Conservation (phyloP, 78 protist species). For the Dictyostelium discoideum region DNA sequence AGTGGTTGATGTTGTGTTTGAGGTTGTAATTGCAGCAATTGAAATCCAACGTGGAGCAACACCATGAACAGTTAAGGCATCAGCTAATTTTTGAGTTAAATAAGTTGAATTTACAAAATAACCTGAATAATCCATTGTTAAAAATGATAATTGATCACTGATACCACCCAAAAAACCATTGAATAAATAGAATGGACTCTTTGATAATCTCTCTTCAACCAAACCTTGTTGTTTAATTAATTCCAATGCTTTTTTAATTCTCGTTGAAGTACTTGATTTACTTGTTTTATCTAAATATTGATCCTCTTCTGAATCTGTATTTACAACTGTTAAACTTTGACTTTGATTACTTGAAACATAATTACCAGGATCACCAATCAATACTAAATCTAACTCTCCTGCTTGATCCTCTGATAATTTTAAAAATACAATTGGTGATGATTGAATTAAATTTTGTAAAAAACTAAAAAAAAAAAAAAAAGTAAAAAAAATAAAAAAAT, state of each 20-base stretch:
- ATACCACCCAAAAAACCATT: not conserved
- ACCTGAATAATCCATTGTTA: not conserved
- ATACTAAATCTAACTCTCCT: slow-evolving; percentile 79
- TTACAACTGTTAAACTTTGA: not conserved
- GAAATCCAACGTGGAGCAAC: slow-evolving; percentile 69
- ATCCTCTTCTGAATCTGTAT: not conserved
- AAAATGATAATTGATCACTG: not conserved
- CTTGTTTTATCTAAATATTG: not conserved
- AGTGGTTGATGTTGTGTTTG: not conserved
- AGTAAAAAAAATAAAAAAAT: not conserved
- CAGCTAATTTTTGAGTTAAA: not conserved
- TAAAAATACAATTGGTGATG: slow-evolving; percentile 82
- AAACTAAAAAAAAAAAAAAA: slow-evolving; percentile 11
- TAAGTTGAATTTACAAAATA: slow-evolving; percentile 50
- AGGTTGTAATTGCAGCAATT: not conserved
- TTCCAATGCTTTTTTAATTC: not conserved
- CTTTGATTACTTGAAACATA: not conserved
- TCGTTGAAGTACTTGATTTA: not conserved
- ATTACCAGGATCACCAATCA: slow-evolving; percentile 46
- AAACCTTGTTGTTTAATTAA: not conserved
- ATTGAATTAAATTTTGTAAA: slow-evolving; percentile 72
- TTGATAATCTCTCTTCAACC: not conserved
- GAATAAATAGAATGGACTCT: not conserved
- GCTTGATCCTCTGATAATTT: slow-evolving; percentile 84
- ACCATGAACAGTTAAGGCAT: slow-evolving; percentile 51